A percentile compares a stretch with the other conserved stretches of the same genome.
Evolutionary conservation across 2,329 filamentous ascomycete species (phyloP).

Genomic region (Penicillium sp.): DNA sequence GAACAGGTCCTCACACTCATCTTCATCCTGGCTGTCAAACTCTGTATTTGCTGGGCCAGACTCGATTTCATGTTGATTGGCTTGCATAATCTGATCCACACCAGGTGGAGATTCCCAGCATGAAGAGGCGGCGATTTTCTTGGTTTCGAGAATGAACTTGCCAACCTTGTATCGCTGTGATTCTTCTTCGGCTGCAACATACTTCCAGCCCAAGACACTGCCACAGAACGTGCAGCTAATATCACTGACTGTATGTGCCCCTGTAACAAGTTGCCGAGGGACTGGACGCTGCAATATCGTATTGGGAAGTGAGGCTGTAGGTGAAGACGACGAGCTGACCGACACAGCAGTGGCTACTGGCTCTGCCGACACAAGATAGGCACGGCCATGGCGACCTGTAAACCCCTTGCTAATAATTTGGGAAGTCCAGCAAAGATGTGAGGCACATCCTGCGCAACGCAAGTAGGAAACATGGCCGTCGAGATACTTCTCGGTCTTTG

Average conservation of each 20-base stretch:
- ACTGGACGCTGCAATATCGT: conserved; percentile 50
- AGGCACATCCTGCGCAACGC: conserved; percentile 51
- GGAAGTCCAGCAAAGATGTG: conserved; percentile 50
- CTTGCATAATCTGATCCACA: conserved; percentile 3
- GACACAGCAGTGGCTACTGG: conserved; percentile 26
- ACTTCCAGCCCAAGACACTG: conserved; percentile 56
- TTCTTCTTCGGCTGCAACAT: conserved; percentile 54
- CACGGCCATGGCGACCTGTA: conserved; percentile 56
- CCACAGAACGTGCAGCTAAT: conserved; percentile 51
- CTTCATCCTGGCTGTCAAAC: conserved; percentile 58
- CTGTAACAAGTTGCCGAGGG: conserved; percentile 53
- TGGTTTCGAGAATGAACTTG: conserved; percentile 59
- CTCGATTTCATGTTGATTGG: conserved; percentile 3
- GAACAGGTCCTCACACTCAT: conserved; percentile 59
- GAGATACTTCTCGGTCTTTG: conserved; percentile 31
- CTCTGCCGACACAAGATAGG: conserved; percentile 51
- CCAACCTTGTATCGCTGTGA: conserved; percentile 56
- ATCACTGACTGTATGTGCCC: conserved; percentile 54
- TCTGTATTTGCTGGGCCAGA: conserved; percentile 37
- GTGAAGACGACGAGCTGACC: conserved; percentile 22
- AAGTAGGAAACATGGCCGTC: conserved; percentile 47
- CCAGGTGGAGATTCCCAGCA: conserved; percentile 44
- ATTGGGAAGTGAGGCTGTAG: conserved; percentile 46
- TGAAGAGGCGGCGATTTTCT: conserved; percentile 43
- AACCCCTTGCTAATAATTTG: conserved; percentile 59